These are phyloP conservation scores for Mangifera indica DNA, from an alignment of 345 rosid species.

Conservation along the genomic window DNA sequence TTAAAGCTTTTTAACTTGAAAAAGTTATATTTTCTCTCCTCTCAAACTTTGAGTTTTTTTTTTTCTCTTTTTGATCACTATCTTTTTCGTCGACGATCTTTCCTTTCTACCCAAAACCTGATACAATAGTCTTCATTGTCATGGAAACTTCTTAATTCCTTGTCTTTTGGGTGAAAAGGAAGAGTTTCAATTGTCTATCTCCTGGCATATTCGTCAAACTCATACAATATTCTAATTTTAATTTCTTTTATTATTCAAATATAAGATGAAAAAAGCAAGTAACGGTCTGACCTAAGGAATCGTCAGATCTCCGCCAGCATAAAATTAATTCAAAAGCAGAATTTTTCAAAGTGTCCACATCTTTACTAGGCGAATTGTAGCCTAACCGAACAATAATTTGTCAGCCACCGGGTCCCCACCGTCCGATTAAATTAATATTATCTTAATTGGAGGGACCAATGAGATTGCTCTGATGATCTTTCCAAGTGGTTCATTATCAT, in stretches of 20 bases:
- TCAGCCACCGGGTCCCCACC: neutral
- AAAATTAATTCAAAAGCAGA: neutral
- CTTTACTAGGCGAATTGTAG: neutral
- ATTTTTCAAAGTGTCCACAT: neutral
- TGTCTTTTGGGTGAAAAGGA: slow-evolving; percentile 43
- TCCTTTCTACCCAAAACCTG: no score
- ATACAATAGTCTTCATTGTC: no score
- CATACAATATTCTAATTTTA: no score
- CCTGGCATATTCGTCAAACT: slow-evolving; percentile 33
- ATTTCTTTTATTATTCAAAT: neutral
- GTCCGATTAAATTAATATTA: neutral
- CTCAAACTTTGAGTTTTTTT: no score
- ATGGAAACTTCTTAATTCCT: no score
- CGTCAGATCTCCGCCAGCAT: neutral
- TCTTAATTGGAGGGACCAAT: neutral
- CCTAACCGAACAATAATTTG: no score
- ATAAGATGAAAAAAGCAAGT: neutral
- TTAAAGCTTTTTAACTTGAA: no score
- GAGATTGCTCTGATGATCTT: neutral
- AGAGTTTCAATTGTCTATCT: slow-evolving; percentile 37
- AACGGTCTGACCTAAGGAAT: neutral
- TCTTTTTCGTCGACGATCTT: no score
- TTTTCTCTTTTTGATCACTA: no score
- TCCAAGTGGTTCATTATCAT: neutral
- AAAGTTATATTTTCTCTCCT: no score